Evolutionary conservation across 805 yeast genomes (phyloP).

Genomic region (Teunomyces panamensis): DNA sequence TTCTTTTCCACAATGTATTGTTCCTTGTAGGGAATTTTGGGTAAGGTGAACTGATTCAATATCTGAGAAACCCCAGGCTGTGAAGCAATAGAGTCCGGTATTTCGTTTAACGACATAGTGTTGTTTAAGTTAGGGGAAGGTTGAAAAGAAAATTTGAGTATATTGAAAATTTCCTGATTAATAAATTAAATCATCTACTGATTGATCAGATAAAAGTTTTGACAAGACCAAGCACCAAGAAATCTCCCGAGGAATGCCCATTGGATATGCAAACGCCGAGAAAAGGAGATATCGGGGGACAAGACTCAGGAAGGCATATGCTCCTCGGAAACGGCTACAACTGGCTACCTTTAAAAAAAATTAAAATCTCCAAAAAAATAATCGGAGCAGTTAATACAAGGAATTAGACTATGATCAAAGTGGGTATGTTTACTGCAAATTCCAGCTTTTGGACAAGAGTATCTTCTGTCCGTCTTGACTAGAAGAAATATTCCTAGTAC

Average conservation of each 20-base stretch:
- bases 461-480: too few relatives aligned
- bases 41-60: not conserved
- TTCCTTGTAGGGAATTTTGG: conserved; percentile 28
- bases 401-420: too few relatives aligned
- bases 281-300: not conserved
- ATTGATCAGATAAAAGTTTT: not conserved
- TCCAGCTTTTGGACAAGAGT: too few relatives aligned
- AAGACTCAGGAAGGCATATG: not conserved
- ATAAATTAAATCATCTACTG: not conserved
- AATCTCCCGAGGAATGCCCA: not conserved
- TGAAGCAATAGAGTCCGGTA: not conserved
- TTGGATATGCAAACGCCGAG: not conserved
- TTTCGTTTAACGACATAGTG: not conserved
- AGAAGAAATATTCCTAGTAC: too few relatives aligned
- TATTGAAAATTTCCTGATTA: not conserved
- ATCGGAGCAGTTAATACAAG: not conserved
- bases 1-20: conserved; percentile 39
- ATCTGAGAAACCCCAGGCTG: not conserved
- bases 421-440: too few relatives aligned
- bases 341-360: not conserved
- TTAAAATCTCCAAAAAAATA: not conserved
- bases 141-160: not conserved
- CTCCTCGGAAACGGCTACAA: not conserved
- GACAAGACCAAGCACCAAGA: not conserved
- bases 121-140: not conserved